Base-by-base conservation (phyloP, 495 filamentous ascomycete genomes). In the Acidiella bohemica region DNA sequence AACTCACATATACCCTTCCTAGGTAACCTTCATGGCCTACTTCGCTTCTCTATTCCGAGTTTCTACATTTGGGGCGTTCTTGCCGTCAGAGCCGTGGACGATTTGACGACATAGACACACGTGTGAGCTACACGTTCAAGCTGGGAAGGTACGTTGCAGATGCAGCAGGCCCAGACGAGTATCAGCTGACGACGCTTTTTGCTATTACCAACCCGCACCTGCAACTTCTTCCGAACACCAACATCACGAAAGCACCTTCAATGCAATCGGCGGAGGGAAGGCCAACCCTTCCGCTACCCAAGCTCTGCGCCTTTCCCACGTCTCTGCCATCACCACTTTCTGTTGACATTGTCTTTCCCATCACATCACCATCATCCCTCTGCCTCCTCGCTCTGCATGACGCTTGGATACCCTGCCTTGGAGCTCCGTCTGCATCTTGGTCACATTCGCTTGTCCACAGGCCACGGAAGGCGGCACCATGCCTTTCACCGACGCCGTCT, bases 401-500 rank as follows among this genome's bases (percentile, higher is more conserved):
- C 35, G 22, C 24, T 45, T 50, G 46, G 46, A 50, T 50, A 35
- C 29, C 23, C 4, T 10, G n/a, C n/a, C n/a, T n/a, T n/a, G n/a
- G n/a, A n/a, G n/a, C n/a, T n/a, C n/a, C n/a, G n/a, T n/a, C n/a
- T n/a, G n/a, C n/a, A n/a, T 40, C 41, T 41, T 36, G 39, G 39
- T 22, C 40, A 13, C 29, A 45, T 30, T 45, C 46, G 18, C 23
- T 50, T 45, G 35, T 17, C 11, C 11, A 46, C 42, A 49, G 23
- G 42, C 42, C 33, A 37, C 3, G 14, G n/a, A 20, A 44, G 56
- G 48, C 51, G 47, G 50, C 54, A 61, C 49, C 44, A 63, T 63
- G 60, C 55, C 60, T 52, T 53, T 59, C 44, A 49, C 49, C 24
- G 59, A 63, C 7, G 36, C 43, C 5, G 59, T 61, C 35, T 56